phyloP scores from a whole-genome alignment of 1,284 basidiomycete genomes.

The Cerrena zonata region DNA sequence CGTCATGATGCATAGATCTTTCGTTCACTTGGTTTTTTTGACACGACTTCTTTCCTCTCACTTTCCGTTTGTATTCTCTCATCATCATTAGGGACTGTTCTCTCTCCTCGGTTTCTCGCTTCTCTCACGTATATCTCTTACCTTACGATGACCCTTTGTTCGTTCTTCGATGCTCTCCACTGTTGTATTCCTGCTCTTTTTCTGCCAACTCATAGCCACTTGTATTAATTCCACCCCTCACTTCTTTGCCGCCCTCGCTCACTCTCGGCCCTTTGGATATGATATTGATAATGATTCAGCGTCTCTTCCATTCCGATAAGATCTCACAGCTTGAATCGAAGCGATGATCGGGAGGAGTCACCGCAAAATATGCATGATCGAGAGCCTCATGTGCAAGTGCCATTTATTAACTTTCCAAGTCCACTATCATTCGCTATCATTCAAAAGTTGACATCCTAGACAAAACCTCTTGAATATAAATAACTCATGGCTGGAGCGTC shows the following conservation, averaged over 20 bases:
- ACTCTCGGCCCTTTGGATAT: too few species aligned
- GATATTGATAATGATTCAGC: too few species aligned
- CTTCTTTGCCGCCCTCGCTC: too few species aligned
- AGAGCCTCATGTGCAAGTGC: too few species aligned
- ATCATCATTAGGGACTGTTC: slow-evolving; percentile 1
- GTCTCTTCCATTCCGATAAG: too few species aligned
- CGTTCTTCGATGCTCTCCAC: neutral
- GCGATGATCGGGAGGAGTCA: too few species aligned
- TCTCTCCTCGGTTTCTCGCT: slow-evolving; percentile 10
- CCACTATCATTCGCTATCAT: too few species aligned
- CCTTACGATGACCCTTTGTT: neutral
- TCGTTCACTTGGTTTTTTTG: neutral
- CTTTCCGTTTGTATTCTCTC: slow-evolving; percentile 1
- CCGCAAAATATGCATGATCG: too few species aligned
- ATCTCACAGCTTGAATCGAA: too few species aligned
- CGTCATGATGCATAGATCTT: slow-evolving; percentile 14
- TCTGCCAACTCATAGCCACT: neutral
- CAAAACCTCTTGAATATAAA: neutral
- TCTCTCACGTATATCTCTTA: too few species aligned
- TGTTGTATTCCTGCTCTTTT: neutral
- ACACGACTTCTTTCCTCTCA: neutral
- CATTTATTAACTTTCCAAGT: too few species aligned
- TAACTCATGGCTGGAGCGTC: slow-evolving; percentile 16
- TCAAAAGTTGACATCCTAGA: too few species aligned
- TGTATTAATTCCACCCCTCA: neutral